phyloP scores from a whole-genome alignment of 2,329 filamentous ascomycete genomes.

The Apiospora koreana region DNA sequence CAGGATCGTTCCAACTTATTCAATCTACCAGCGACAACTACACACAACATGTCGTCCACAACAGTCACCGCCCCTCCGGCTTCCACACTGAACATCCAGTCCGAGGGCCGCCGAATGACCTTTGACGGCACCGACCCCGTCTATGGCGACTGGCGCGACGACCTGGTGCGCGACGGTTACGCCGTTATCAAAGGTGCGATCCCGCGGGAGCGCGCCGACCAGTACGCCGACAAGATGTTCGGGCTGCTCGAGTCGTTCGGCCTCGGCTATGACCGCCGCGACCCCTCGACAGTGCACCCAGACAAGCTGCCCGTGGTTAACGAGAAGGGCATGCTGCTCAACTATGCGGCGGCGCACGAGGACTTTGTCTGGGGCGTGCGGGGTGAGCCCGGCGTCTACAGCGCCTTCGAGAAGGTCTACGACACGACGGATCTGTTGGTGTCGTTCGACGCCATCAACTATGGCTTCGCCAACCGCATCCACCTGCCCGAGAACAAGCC shows the following conservation, averaged over 20 bases:
- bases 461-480: slow-evolving; percentile 37
- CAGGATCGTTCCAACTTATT: no score
- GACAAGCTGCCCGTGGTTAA: slow-evolving; percentile 40
- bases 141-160: slow-evolving; percentile 26
- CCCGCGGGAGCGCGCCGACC: slow-evolving; percentile 19
- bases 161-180: slow-evolving; percentile 28
- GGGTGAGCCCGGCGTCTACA: slow-evolving; percentile 47
- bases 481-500: slow-evolving; percentile 40
- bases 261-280: slow-evolving; percentile 31
- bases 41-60: background rate
- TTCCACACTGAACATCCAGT: background rate
- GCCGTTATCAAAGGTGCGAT: slow-evolving; percentile 28
- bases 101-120: background rate
- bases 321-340: slow-evolving; percentile 50
- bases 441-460: slow-evolving; percentile 50
- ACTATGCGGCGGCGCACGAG: slow-evolving; percentile 49
- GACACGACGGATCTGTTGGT: slow-evolving; percentile 47
- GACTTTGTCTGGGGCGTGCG: slow-evolving; percentile 50
- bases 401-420: slow-evolving; percentile 47
- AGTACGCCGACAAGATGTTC: slow-evolving; percentile 22
- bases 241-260: slow-evolving; percentile 20
- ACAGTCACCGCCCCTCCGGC: background rate
- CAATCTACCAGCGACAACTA: background rate
- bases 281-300: slow-evolving; percentile 37
- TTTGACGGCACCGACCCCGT: slow-evolving; percentile 10